Conservation (phyloP, 805 yeast species). For the Monosporozyma siamensis region DNA sequence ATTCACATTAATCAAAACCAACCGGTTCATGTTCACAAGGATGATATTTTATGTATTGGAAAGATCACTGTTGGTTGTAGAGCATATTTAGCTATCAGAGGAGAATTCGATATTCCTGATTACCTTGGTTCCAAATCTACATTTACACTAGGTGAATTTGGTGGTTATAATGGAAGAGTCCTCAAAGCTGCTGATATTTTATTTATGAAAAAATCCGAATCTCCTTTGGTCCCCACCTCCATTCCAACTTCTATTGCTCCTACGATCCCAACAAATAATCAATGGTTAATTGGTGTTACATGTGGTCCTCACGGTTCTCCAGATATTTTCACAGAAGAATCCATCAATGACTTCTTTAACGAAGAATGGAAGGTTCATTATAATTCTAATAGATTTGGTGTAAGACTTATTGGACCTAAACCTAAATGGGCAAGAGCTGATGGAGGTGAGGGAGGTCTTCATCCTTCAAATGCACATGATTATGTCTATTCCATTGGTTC, state of each 20-base stretch:
- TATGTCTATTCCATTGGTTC: conserved; percentile 96
- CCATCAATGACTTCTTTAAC: conserved; percentile 63
- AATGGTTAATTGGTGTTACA: conserved; percentile 86
- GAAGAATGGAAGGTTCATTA: conserved; percentile 91
- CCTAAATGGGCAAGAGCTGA: conserved; percentile 94
- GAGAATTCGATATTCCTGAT: conserved; percentile 90
- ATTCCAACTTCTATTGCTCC: conserved; percentile 41
- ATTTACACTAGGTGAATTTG: conserved; percentile 84
- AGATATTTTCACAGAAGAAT: conserved; percentile 76
- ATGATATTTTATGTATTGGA: conserved; percentile 74
- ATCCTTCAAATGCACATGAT: conserved; percentile 98
- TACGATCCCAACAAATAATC: conserved; percentile 22
- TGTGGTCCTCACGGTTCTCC: conserved; percentile 98
- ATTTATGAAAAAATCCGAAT: conserved; percentile 70
- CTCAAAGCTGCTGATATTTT: conserved; percentile 88
- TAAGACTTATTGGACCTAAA: conserved; percentile 87
- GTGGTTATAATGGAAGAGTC: conserved; percentile 91
- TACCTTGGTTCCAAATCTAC: conserved; percentile 95
- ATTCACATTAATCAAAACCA: conserved; percentile 50
- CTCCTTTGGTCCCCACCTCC: conserved; percentile 46
- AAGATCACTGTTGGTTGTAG: conserved; percentile 79
- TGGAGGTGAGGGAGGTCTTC: conserved; percentile 97
- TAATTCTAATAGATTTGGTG: conserved; percentile 95
- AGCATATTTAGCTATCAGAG: conserved; percentile 79
- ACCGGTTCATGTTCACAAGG: conserved; percentile 62